Evolutionary conservation across 2,329 filamentous ascomycete genomes (phyloP), one percentile per base, ranked within the genome.

Genomic region (Colletotrichum sp.): DNA sequence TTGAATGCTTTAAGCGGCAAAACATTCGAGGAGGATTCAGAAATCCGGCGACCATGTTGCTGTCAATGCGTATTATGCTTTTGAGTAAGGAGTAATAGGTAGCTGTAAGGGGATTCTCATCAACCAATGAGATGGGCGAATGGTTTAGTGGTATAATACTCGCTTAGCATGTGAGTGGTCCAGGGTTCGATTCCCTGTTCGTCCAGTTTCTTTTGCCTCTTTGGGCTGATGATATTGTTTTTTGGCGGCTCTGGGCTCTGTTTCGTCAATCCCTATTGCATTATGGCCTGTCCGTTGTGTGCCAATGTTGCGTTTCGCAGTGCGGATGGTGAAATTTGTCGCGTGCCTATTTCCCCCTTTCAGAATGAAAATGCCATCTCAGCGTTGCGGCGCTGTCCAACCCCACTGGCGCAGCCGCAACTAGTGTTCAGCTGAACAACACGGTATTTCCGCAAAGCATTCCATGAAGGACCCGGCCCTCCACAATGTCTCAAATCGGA

Each of bases 121-220:
- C 44, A 59, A 7, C 22, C 52, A 59, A 59, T 36, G 2, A 22
- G 9, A 61, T 27, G 66, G 66, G 66, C 66, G 66, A 69, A 39
- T 69, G 66, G 66, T 61, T 69, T 69, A 69, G 66, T 69, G 66
- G 66, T 69, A 69, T 69, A 61, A 69, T 69, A 39, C 49, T 61
- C 66, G 66, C 66, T 69, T 69, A 69, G 66, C 49, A 44, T 44
- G 66, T 59, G 65, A 49, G 34, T 29, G 63, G 63, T 49, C 63
- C 36, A 49, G 63, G 63, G 63, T 66, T 66, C 39, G 63, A 66
- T 66, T 66, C 63, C 63, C 63, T 49, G 25, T 34, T 66, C 39
- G 63, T 66, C 63, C 63, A 66, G 6, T 8, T 8, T 8, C 6
- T 66, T 66, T 66, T 25, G 36, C 16, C 44, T 4, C 7, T 11